These are phyloP conservation scores for Usnea hakonensis DNA, from an alignment of 495 filamentous ascomycete species.

Conservation along the genomic window DNA sequence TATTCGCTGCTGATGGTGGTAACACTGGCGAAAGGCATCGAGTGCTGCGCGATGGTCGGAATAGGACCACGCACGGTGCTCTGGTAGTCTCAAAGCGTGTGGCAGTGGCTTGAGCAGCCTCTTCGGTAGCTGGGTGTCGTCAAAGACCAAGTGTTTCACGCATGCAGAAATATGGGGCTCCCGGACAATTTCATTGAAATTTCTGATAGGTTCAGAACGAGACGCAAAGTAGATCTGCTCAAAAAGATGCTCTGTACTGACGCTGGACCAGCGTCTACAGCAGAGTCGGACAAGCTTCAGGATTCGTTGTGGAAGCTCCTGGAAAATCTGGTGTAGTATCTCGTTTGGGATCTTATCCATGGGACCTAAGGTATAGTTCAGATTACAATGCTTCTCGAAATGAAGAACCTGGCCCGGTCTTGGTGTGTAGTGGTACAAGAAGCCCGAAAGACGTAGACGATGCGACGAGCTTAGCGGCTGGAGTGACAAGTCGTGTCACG, in stretches of 20 bases:
- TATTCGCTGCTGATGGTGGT: neutral
- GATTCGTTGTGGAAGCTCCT: neutral
- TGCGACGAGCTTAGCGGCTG: neutral
- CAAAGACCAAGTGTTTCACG: constrained; percentile 1
- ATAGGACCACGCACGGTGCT: neutral
- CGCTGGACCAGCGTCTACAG: neutral
- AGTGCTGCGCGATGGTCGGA: neutral
- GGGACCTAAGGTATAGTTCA: neutral
- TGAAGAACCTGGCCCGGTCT: neutral
- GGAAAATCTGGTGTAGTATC: neutral
- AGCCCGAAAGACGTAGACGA: neutral
- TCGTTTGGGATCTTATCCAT: neutral
- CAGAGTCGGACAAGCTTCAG: neutral
- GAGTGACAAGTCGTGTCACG: neutral
- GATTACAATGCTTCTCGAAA: neutral
- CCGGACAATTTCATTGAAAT: neutral
- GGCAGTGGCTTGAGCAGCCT: neutral
- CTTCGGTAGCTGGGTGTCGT: neutral
- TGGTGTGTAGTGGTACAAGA: neutral
- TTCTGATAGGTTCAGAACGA: neutral
- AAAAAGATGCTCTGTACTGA: neutral
- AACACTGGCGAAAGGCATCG: neutral
- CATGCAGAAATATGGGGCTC: neutral
- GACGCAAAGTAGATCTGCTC: neutral
- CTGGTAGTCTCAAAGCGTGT: neutral